Conservation (phyloP, 2,329 filamentous ascomycete species). For the Curvularia sp. region DNA sequence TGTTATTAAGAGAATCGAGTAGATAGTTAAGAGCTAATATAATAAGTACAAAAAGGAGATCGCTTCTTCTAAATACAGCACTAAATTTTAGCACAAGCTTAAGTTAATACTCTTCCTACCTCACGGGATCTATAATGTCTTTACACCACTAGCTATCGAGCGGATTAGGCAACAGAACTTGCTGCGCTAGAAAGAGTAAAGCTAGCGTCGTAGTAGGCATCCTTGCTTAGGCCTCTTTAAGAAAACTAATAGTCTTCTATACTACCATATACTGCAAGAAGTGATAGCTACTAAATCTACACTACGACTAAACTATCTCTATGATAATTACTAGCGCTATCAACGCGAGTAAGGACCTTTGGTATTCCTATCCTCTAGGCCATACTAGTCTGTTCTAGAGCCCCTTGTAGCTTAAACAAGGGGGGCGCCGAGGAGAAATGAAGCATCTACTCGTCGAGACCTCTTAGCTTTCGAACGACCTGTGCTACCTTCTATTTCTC, state of each 20-base stretch:
- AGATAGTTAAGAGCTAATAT: slow-evolving; percentile 19
- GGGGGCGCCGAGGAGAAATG: no score
- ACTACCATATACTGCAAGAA: slow-evolving; percentile 6
- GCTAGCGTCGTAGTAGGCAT: slow-evolving; percentile 6
- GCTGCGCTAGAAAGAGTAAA: slow-evolving; percentile 19
- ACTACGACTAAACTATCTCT: no score
- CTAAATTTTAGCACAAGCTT: neutral
- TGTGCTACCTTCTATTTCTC: no score
- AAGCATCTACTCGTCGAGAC: no score
- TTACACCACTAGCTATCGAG: slow-evolving; percentile 20
- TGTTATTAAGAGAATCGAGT: no score
- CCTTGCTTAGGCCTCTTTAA: slow-evolving; percentile 15
- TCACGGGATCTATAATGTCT: slow-evolving; percentile 15
- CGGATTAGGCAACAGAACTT: slow-evolving; percentile 21
- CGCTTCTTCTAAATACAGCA: slow-evolving; percentile 18
- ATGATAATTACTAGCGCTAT: no score
- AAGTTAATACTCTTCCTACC: slow-evolving; percentile 17
- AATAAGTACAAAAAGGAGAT: slow-evolving; percentile 19
- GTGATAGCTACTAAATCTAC: slow-evolving; percentile 5
- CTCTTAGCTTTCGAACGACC: no score
- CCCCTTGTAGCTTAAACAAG: no score
- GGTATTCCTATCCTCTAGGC: no score
- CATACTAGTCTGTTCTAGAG: no score
- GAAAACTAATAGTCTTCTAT: slow-evolving; percentile 16
- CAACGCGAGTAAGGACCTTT: no score